phyloP scores from a whole-genome alignment of 176 grass and related monocot species.

The Canna indica region DNA sequence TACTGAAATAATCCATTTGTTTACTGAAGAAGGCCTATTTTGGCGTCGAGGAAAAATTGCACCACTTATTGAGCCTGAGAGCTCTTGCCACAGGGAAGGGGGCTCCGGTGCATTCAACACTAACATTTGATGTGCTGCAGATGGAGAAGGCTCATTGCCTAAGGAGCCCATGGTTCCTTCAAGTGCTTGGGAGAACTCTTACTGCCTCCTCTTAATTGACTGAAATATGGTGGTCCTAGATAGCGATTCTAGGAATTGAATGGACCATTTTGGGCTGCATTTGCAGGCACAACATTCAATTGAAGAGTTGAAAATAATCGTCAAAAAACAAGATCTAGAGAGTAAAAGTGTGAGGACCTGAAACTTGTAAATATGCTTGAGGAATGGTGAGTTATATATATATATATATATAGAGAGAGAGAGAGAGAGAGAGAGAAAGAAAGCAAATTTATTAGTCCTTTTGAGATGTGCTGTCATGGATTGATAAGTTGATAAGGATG shows the following conservation, averaged over 20 bases:
- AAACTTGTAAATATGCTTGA: neutral
- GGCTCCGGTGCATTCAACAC: conserved; percentile 32
- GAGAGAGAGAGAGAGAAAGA: too few relatives aligned
- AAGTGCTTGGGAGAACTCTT: conserved; percentile 13
- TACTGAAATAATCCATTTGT: conserved; percentile 24
- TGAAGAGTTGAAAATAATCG: neutral
- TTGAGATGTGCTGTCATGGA: too few relatives aligned
- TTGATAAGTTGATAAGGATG: neutral
- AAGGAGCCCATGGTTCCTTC: neutral
- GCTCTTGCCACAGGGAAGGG: conserved; percentile 32
- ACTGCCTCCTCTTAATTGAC: neutral
- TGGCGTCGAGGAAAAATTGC: conserved; percentile 1
- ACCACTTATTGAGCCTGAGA: conserved; percentile 26
- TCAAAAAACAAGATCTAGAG: neutral
- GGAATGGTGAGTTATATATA: neutral
- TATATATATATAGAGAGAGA: too few relatives aligned
- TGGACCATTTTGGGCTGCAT: neutral
- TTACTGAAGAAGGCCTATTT: conserved; percentile 6
- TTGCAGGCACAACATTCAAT: neutral
- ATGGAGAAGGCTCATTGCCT: neutral
- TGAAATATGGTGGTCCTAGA: neutral
- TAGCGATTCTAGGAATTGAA: neutral
- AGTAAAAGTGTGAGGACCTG: neutral
- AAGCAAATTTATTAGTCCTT: too few relatives aligned
- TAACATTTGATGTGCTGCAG: conserved; percentile 5